Percentiles rank a stretch among this genome's conserved stretches.
Conservation (phyloP, 2,329 filamentous ascomycete species). For the Aspergillus amoenus region DNA sequence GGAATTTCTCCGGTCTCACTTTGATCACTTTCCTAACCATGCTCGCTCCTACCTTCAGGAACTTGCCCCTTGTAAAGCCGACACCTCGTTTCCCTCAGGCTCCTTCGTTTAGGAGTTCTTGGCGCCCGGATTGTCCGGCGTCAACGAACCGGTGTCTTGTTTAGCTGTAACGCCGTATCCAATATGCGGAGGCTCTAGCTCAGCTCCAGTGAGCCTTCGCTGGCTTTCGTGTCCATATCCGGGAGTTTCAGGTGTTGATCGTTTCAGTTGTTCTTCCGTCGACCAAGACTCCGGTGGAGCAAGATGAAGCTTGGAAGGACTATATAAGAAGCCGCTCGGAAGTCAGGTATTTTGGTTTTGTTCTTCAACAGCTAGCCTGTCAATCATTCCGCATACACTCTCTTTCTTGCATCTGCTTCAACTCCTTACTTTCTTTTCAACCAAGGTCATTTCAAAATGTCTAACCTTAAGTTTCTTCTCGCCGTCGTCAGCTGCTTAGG, state of each 20-base stretch:
- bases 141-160: background rate
- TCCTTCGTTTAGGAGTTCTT: background rate
- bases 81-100: background rate
- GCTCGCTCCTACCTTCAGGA: background rate
- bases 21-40: background rate
- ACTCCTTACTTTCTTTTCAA: conserved; percentile 6
- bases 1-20: conserved; percentile 12
- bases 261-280: conserved; percentile 8
- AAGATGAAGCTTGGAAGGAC: background rate
- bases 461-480: conserved; percentile 25
- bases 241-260: conserved; percentile 1
- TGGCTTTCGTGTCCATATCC: background rate
- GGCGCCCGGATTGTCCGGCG: background rate
- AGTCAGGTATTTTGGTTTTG: background rate
- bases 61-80: background rate
- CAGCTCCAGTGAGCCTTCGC: background rate
- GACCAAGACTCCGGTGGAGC: background rate
- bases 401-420: conserved; percentile 5
- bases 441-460: conserved; percentile 16
- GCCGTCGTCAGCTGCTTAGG: conserved; percentile 24
- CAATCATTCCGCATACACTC: conserved; percentile 7
- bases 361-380: conserved; percentile 12
- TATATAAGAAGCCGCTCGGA: conserved; percentile 10
- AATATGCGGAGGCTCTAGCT: background rate
- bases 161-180: background rate